Evolutionary conservation across 1,139 yeast species (phyloP).

Genomic region (Groenewaldozyma auringiensis): DNA sequence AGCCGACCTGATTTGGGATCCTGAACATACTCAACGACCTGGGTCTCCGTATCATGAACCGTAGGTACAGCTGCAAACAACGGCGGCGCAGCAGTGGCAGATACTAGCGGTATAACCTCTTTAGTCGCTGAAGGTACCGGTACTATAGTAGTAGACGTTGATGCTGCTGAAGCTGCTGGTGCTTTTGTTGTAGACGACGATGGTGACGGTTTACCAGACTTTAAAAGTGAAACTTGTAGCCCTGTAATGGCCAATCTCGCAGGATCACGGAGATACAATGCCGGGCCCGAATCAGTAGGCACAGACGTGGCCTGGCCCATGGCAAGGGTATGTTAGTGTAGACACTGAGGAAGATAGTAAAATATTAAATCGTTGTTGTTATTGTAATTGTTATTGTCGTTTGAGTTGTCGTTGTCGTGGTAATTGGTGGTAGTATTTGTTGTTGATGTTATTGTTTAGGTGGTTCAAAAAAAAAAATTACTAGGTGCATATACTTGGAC

Average conservation of each 20-base stretch:
- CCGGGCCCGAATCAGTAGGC: conserved; percentile 17
- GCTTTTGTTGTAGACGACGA: neutral
- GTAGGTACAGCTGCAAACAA: neutral
- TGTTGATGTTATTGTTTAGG: too few relatives aligned
- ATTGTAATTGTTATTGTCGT: too few relatives aligned
- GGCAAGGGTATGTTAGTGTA: neutral
- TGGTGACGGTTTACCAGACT: neutral
- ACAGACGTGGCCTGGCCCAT: conserved; percentile 24
- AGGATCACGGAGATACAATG: conserved; percentile 18
- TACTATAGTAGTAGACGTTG: neutral
- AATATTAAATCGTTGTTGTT: neutral
- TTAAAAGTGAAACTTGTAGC: conserved; percentile 10
- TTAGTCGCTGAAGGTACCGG: neutral
- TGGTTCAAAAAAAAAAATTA: too few relatives aligned
- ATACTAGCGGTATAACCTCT: neutral
- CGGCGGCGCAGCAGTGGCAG: neutral
- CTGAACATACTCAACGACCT: conserved; percentile 10
- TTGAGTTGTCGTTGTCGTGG: too few relatives aligned
- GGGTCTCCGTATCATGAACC: conserved; percentile 2
- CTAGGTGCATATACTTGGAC: too few relatives aligned
- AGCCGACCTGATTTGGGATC: conserved; percentile 13
- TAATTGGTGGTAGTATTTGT: too few relatives aligned
- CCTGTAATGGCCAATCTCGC: conserved; percentile 17
- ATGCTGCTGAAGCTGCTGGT: neutral
- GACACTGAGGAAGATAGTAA: neutral